Conservation (phyloP, 768 basidiomycete genomes). For the Lactifluus echinatus region DNA sequence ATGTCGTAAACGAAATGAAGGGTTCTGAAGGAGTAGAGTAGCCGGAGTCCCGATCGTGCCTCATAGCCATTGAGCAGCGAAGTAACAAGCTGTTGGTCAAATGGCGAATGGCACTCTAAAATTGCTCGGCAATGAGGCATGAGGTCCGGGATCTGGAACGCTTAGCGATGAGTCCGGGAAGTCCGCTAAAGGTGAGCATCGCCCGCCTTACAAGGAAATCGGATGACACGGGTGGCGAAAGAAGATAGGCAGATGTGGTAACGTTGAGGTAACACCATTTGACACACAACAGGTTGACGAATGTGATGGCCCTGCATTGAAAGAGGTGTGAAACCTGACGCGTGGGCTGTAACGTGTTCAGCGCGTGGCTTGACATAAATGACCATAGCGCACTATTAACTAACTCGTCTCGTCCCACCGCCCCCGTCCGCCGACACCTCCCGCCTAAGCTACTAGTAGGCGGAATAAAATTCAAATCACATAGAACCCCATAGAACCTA, state of each 20-base stretch:
- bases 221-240: not conserved
- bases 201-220: not conserved
- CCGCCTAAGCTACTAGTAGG: not conserved
- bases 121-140: slow-evolving; percentile 14
- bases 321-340: not conserved
- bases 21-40: not conserved
- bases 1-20: slow-evolving; percentile 17
- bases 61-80: slow-evolving; percentile 1
- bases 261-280: slow-evolving; percentile 9
- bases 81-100: not conserved
- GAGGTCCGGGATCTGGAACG: slow-evolving; percentile 8
- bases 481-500: too few species aligned
- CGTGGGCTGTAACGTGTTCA: slow-evolving; percentile 16
- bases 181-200: slow-evolving; percentile 1
- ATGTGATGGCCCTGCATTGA: not conserved
- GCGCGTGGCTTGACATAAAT: slow-evolving; percentile 14
- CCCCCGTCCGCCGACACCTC: not conserved
- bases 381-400: not conserved
- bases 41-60: slow-evolving; percentile 12
- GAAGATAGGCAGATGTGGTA: not conserved
- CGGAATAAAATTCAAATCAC: not conserved
- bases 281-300: not conserved
- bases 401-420: not conserved
- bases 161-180: slow-evolving; percentile 16
- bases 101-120: slow-evolving; percentile 16